Base-by-base conservation (phyloP, 768 basidiomycete genomes). In the Paxillus ammoniavirescens region DNA sequence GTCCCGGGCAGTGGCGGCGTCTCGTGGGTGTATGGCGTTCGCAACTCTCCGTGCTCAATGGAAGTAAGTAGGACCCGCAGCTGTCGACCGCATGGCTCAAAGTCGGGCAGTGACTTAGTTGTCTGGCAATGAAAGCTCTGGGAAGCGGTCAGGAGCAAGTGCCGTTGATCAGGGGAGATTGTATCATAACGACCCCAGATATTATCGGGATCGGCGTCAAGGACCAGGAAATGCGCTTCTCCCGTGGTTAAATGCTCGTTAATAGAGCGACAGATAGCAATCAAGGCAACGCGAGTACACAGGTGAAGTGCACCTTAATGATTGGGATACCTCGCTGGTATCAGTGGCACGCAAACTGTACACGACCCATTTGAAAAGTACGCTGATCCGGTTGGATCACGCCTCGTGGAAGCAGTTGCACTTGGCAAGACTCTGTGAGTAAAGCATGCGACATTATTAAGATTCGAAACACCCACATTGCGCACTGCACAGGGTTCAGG, bases 391-490 rank as follows among this genome's bases (percentile, higher is more conserved):
- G 49, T 33, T 30, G 15, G 15, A 47, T 9, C 36, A 23, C 18
- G 21, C 23, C 40, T 40, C 37, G 28, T 31, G 54, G 54, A 49
- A 48, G 26, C 8, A 28, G 15, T n/a, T 40, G n/a, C 7, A 40
- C 38, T 38, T 31, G 35, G 38, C 38, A 10, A 40, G 38, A n/a
- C 15, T 18, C 38, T n/a, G 38, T 17, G 38, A 38, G 12, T 14
- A 40, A 52, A 36, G 37, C 38, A 40, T 40, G 17, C n/a, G 38
- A 40, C 15, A 17, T 40, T 40, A 17, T 40, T 40, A 40, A 40
- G 38, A 17, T 40, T 40, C n/a, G 17, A 21, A 12, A 35, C 21
- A 50, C 60, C 50, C 42, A 49, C 59, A 38, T 61, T 31, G 21
- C 21, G 31, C 28, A 46, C 30, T 46, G 44, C 38, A 40, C 38